A percentile compares a stretch with the other conserved stretches of the same genome.
Conservation (phyloP, 495 filamentous ascomycete genomes). For the Aspergillus nanangensis region DNA sequence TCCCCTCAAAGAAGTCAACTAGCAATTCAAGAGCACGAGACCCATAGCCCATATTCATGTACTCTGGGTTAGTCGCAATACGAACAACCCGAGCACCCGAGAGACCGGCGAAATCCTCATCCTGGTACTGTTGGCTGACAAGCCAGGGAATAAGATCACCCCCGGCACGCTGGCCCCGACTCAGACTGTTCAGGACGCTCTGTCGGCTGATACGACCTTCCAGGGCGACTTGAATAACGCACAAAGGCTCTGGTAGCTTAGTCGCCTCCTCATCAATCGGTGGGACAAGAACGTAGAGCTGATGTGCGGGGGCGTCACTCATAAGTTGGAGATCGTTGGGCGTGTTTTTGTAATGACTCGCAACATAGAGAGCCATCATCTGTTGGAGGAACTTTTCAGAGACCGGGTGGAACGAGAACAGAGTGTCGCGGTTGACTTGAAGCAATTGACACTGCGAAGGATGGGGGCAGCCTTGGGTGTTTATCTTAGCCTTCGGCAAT, state of each 20-base stretch:
- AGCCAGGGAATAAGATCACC: conserved; percentile 98
- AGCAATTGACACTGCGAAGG: conserved; percentile 86
- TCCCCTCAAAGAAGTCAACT: conserved; percentile 90
- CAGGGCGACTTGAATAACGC: conserved; percentile 89
- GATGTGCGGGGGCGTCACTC: conserved; percentile 95
- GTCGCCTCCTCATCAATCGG: conserved; percentile 73
- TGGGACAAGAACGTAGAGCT: conserved; percentile 91
- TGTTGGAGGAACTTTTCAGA: conserved; percentile 97
- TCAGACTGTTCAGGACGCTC: conserved; percentile 84
- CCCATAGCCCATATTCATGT: conserved; percentile 91
- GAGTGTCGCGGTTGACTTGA: conserved; percentile 91
- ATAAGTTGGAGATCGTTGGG: conserved; percentile 97
- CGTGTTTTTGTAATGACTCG: conserved; percentile 97
- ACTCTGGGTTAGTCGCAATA: conserved; percentile 96
- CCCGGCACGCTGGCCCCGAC: conserved; percentile 81
- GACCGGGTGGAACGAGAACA: conserved; percentile 97
- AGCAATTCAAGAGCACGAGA: conserved; percentile 81
- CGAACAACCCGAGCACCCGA: conserved; percentile 91
- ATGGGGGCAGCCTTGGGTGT: conserved; percentile 79
- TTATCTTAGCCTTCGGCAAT: conserved; percentile 68
- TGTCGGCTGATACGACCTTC: conserved; percentile 93
- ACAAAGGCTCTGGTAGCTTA: conserved; percentile 86
- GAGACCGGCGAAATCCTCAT: conserved; percentile 90
- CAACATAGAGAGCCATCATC: conserved; percentile 98
- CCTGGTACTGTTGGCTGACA: conserved; percentile 97